Evolutionary conservation across 306 rosid genomes (phyloP), one percentile per base, ranked within the genome.

Genomic region (Vigna nakashimae): DNA sequence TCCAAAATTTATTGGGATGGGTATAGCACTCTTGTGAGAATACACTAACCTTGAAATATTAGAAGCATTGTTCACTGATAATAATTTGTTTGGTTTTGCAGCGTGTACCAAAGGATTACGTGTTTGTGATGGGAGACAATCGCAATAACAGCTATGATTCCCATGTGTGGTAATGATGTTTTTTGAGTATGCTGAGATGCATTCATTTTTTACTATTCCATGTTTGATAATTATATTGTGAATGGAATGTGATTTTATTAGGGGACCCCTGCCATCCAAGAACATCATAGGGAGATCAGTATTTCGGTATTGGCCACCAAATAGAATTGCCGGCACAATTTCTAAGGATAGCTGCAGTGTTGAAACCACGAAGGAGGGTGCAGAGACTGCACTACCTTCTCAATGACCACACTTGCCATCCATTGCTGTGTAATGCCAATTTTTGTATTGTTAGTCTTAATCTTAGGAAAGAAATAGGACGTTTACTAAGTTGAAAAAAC

Each of bases 101-200:
- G 99, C 89, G 83, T 45, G 98, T 96, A 42, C 98, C 99, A 4
- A 90, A 96, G 69, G 87, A 90, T 68, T 84, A 85, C 3, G 96
- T 96, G 9, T 95, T 96, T 80, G 99, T 92, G 85, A 96, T 96
- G 99, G 99, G 98, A 38, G 99, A 96, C 85, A 96, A 96, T 84
- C 93, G 99, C 79, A 96, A 96, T 71, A 96, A 96, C 88, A 92
- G 99, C 89, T 92, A 96, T 2, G 99, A 96, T 72, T 96, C 99
- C 22, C 99, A 92, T 75, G 96, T 92, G 65, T 96, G 99, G 99
- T 96, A 89, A 83, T 71, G 69, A 2, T 46, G 13, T 30, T 34
- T 72, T 73, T 65, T 24, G 36, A 10, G 42, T 20, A 73, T 24
- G n/a, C 46, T 24, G 36, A 16, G 36, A 68, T 11, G 2, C 5